Conservation (phyloP, 306 rosid genomes). For the Morella rubra region DNA sequence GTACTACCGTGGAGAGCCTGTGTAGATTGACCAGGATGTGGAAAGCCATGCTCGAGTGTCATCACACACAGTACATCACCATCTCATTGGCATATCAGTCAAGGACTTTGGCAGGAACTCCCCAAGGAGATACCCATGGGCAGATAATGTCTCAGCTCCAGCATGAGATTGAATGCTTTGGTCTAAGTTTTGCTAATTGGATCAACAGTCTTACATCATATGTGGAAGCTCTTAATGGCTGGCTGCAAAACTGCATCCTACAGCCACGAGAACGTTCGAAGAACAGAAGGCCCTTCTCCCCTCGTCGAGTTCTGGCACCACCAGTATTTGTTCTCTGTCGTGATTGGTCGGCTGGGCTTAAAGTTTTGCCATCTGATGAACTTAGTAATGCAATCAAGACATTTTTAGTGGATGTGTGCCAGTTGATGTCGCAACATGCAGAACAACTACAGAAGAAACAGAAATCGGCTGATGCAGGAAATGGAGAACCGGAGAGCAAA, state of each 20-base stretch:
- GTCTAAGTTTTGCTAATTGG: conserved; percentile 92
- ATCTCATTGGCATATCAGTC: conserved; percentile 95
- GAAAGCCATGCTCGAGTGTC: conserved; percentile 98
- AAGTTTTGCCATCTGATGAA: conserved; percentile 71
- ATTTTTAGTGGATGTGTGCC: conserved; percentile 59
- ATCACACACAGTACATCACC: conserved; percentile 95
- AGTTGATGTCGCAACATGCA: conserved; percentile 48
- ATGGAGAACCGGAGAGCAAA: conserved; percentile 47
- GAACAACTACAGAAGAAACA: conserved; percentile 44
- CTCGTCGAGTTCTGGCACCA: conserved; percentile 76
- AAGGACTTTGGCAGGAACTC: conserved; percentile 45
- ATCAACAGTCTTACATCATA: conserved; percentile 86
- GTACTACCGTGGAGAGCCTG: not conserved
- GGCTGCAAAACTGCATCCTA: conserved; percentile 80
- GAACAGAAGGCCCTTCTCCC: conserved; percentile 76
- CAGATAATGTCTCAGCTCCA: conserved; percentile 57
- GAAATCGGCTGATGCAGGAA: conserved; percentile 39
- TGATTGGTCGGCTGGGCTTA: conserved; percentile 78
- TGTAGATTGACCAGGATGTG: conserved; percentile 88
- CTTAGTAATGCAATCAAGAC: conserved; percentile 62
- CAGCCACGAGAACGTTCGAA: conserved; percentile 73
- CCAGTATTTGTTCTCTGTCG: conserved; percentile 84
- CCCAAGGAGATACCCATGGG: conserved; percentile 58
- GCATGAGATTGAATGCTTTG: conserved; percentile 81
- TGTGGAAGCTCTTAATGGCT: conserved; percentile 73